These are phyloP conservation scores for Peterozyma toletana DNA, from an alignment of 805 yeast species.

Conservation along the genomic window DNA sequence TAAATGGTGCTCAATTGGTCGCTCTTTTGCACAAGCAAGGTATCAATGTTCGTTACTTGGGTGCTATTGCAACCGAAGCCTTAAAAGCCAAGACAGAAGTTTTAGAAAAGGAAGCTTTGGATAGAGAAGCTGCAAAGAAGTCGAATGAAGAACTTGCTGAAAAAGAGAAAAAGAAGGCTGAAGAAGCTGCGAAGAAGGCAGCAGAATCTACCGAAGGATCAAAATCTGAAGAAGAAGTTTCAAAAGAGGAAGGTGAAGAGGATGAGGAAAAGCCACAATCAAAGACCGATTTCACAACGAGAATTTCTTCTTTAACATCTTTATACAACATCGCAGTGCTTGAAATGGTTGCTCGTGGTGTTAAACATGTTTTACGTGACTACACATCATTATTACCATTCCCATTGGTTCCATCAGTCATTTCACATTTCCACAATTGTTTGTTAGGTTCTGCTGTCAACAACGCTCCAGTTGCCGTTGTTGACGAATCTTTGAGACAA, in stretches of 20 bases:
- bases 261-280: constrained; percentile 20
- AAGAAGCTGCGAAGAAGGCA: constrained; percentile 25
- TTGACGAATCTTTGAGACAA: constrained; percentile 31
- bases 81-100: constrained; percentile 22
- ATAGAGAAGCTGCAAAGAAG: constrained; percentile 18
- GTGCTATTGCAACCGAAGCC: constrained; percentile 41
- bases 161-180: constrained; percentile 21
- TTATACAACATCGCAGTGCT: constrained; percentile 39
- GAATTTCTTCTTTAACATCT: constrained; percentile 34
- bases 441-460: constrained; percentile 49
- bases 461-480: constrained; percentile 23
- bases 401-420: constrained; percentile 47
- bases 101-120: constrained; percentile 18
- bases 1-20: constrained; percentile 75
- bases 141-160: constrained; percentile 23
- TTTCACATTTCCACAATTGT: constrained; percentile 67
- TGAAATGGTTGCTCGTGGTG: constrained; percentile 77
- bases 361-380: constrained; percentile 65
- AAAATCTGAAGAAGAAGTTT: constrained; percentile 23
- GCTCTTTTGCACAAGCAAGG: constrained; percentile 70
- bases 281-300: constrained; percentile 33
- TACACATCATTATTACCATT: constrained; percentile 39
- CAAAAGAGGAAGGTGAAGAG: constrained; percentile 23
- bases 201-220: constrained; percentile 22
- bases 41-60: constrained; percentile 84